Evolutionary conservation across 768 basidiomycete species (phyloP).

Genomic region (Gelatoporia subvermispora): DNA sequence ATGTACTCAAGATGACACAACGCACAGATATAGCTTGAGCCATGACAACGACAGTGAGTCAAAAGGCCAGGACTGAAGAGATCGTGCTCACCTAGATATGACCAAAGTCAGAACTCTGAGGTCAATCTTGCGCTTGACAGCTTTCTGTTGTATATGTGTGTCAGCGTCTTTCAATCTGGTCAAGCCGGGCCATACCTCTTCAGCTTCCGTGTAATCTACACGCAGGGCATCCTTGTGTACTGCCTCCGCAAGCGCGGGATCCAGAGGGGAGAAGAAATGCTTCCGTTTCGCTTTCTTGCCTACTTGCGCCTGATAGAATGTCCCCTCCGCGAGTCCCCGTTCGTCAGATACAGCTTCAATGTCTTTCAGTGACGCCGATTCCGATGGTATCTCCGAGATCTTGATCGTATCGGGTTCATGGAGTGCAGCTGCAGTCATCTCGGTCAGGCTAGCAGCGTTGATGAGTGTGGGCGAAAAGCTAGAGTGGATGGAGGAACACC

Average conservation of each 20-base stretch:
- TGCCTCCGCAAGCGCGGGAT: constrained; percentile 39
- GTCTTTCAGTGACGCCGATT: neutral
- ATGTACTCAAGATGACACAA: constrained; percentile 4
- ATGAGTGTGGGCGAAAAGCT: no score
- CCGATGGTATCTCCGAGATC: neutral
- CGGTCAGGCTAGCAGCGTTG: no score
- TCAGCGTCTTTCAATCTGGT: neutral
- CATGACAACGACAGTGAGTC: no score
- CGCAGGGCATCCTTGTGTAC: constrained; percentile 45
- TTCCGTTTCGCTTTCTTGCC: constrained; percentile 17
- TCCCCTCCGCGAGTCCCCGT: constrained; percentile 29
- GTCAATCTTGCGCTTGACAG: constrained; percentile 48
- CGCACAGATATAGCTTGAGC: constrained; percentile 48
- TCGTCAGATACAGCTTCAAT: neutral
- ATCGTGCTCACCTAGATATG: constrained; percentile 37
- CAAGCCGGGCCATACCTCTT: constrained; percentile 33
- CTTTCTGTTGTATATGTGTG: constrained; percentile 23
- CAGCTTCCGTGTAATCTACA: constrained; percentile 44
- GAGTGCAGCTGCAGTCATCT: no score
- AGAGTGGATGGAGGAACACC: no score
- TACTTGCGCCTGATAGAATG: constrained; percentile 36
- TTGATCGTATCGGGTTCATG: neutral
- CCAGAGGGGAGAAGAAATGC: constrained; percentile 24
- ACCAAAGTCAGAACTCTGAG: constrained; percentile 45
- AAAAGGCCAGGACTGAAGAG: neutral